A percentile compares a stretch with the other conserved stretches of the same genome.
These are phyloP conservation scores for Phaeotremella fagi DNA, from an alignment of 768 basidiomycete genomes.

Conservation along the genomic window DNA sequence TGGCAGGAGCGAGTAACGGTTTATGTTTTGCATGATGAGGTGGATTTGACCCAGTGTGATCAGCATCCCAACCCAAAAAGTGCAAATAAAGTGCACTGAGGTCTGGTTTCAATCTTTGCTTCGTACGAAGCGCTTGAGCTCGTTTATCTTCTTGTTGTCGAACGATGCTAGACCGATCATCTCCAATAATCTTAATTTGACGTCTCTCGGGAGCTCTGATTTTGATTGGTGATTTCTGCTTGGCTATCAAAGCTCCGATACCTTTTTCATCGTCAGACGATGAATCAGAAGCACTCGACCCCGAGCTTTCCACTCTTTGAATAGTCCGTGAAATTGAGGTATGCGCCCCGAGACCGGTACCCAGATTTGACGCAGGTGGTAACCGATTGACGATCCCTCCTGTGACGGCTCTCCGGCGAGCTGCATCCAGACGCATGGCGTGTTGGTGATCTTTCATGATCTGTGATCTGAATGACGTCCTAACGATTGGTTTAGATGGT, in stretches of 20 bases:
- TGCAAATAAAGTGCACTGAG: conserved; percentile 69
- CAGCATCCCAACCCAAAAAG: conserved; percentile 82
- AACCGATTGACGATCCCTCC: conserved; percentile 30
- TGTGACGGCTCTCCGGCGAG: conserved; percentile 16
- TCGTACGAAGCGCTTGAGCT: conserved; percentile 61
- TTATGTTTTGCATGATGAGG: conserved; percentile 59
- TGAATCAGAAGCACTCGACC: conserved; percentile 38
- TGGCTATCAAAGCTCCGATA: conserved; percentile 57
- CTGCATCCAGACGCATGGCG: conserved; percentile 3
- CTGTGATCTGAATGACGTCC: conserved; percentile 23
- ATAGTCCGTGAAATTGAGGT: conserved; percentile 8
- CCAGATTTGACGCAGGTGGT: conserved; percentile 27
- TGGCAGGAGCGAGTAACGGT: conserved; percentile 42
- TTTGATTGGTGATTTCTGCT: conserved; percentile 59
- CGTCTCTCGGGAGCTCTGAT: conserved; percentile 27
- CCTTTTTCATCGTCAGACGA: conserved; percentile 39
- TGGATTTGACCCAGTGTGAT: conserved; percentile 54
- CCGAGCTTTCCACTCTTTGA: conserved; percentile 22
- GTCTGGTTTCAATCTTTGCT: conserved; percentile 74
- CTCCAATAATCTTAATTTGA: conserved; percentile 22
- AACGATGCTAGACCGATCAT: conserved; percentile 12
- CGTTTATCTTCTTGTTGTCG: conserved; percentile 55
- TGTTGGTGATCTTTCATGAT: conserved; percentile 30
- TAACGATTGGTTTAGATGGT: conserved; percentile 3
- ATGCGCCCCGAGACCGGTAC: conserved; percentile 36